These are phyloP conservation scores for Symbiodinium natans DNA, from an alignment of 73 alveolate species.

Conservation along the genomic window DNA sequence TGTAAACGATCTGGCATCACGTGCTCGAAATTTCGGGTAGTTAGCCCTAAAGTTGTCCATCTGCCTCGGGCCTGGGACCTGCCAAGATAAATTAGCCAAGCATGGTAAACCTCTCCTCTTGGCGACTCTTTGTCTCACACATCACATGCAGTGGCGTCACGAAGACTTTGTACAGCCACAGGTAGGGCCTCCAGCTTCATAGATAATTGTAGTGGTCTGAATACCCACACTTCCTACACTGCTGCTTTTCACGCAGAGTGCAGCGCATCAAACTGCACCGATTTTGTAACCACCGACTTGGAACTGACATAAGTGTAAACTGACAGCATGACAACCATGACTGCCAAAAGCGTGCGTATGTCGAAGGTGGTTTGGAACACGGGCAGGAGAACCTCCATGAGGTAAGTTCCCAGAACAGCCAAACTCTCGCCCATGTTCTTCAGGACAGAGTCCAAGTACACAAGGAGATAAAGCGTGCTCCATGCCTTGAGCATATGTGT, in stretches of 20 bases:
- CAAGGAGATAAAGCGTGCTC: slow-evolving; percentile 71
- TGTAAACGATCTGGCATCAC: background rate
- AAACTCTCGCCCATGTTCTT: slow-evolving; percentile 71
- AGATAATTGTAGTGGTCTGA: background rate
- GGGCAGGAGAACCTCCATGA: slow-evolving; percentile 58
- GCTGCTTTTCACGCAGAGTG: background rate
- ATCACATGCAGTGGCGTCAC: too few species aligned
- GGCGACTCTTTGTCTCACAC: background rate
- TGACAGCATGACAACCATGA: slow-evolving; percentile 71
- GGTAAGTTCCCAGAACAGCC: slow-evolving; percentile 56
- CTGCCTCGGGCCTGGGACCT: background rate
- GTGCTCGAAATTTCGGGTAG: too few species aligned
- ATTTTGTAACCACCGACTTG: slow-evolving; percentile 45
- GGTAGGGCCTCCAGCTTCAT: slow-evolving; percentile 28
- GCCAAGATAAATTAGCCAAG: background rate
- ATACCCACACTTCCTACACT: too few species aligned
- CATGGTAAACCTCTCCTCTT: background rate
- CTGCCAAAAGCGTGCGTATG: slow-evolving; percentile 47
- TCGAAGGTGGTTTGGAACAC: slow-evolving; percentile 29
- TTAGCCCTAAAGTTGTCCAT: too few species aligned
- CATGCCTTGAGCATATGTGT: slow-evolving; percentile 86
- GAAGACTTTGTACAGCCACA: background rate
- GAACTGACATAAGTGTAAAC: slow-evolving; percentile 26
- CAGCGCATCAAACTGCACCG: background rate
- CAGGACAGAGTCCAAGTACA: slow-evolving; percentile 62